A percentile compares a stretch with the other conserved stretches of the same genome.
Conservation (phyloP, 2,329 filamentous ascomycete genomes). For the Trichophaea hybrida region DNA sequence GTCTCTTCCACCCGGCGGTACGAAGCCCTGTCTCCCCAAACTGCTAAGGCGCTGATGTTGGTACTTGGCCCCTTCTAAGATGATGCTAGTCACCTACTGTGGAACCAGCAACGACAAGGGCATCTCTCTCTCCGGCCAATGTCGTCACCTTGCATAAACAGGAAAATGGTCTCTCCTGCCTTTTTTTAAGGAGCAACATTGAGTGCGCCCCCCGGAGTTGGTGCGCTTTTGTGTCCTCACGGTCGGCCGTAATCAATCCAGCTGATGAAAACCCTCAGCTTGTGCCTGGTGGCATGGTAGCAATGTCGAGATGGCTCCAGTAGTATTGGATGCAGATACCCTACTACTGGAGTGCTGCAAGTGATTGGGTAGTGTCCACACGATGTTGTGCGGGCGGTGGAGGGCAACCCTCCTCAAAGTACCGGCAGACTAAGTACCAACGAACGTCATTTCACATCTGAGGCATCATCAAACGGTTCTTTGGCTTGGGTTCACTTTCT, state of each 20-base stretch:
- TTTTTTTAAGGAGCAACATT: slow-evolving; percentile 2
- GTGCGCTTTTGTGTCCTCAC: no score
- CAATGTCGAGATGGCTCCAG: background rate
- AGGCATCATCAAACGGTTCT: background rate
- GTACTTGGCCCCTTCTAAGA: background rate
- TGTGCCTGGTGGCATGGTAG: no score
- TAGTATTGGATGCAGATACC: no score
- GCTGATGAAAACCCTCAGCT: no score
- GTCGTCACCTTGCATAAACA: slow-evolving; percentile 4
- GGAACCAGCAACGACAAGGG: slow-evolving; percentile 4
- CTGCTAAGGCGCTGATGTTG: background rate
- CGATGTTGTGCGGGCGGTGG: background rate
- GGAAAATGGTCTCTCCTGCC: background rate
- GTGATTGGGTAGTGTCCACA: background rate
- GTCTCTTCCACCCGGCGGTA: background rate
- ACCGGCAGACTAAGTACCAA: background rate
- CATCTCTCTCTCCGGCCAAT: background rate
- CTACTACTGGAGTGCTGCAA: background rate
- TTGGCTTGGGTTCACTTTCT: background rate
- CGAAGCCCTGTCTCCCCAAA: background rate
- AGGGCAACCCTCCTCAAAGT: background rate
- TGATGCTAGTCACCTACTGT: background rate
- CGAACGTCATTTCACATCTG: slow-evolving; percentile 3
- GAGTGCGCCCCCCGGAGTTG: background rate
- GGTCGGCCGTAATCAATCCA: no score